These are phyloP conservation scores for Ceratobasidium sp. DNA, from an alignment of 1,284 basidiomycete species.

Conservation along the genomic window DNA sequence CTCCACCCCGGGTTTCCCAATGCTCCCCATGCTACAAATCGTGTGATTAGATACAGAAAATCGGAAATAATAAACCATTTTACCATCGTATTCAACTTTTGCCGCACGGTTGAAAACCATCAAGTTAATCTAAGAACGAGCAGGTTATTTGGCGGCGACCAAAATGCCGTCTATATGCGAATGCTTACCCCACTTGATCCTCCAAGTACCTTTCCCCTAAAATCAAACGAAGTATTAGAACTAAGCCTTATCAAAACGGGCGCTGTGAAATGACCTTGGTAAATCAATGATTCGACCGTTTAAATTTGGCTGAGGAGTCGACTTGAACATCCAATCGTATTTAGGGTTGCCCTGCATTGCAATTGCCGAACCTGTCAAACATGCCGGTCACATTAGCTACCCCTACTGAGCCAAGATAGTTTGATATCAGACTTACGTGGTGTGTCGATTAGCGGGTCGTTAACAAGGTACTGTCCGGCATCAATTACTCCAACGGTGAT, in stretches of 20 bases:
- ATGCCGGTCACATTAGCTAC: too few species aligned
- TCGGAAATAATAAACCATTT: slow-evolving; percentile 48
- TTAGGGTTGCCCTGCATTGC: slow-evolving; percentile 46
- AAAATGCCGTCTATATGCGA: too few species aligned
- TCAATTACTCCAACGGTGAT: slow-evolving; percentile 29
- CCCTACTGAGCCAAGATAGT: background rate
- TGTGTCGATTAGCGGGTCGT: slow-evolving; percentile 35
- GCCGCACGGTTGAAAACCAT: slow-evolving; percentile 34
- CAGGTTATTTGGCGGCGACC: background rate
- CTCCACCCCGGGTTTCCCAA: slow-evolving; percentile 53
- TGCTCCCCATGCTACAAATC: slow-evolving; percentile 41
- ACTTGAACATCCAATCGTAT: slow-evolving; percentile 51
- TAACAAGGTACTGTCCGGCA: slow-evolving; percentile 11
- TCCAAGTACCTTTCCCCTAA: slow-evolving; percentile 40
- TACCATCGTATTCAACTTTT: slow-evolving; percentile 40
- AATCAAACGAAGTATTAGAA: background rate
- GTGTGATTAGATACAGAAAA: slow-evolving; percentile 47
- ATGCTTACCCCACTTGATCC: slow-evolving; percentile 30
- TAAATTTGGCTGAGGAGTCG: slow-evolving; percentile 45
- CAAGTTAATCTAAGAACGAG: slow-evolving; percentile 16
- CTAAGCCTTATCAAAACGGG: background rate
- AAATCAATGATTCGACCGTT: slow-evolving; percentile 22
- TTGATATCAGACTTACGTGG: slow-evolving; percentile 16
- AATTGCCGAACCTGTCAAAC: background rate
- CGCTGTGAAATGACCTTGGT: background rate